phyloP scores from a whole-genome alignment of 768 basidiomycete species.

The Boletus speciosus region DNA sequence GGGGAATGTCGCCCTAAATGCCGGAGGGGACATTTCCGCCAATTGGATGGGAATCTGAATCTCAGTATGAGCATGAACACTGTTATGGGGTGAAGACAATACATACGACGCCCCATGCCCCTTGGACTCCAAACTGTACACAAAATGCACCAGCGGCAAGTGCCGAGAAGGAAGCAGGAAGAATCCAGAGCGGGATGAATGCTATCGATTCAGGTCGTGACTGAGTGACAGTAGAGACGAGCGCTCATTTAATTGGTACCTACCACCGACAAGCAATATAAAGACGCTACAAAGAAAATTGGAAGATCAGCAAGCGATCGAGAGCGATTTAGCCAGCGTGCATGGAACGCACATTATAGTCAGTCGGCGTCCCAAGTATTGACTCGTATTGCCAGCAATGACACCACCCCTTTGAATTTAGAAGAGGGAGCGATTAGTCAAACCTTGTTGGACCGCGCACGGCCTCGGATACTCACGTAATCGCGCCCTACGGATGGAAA shows the following conservation, averaged over 20 bases:
- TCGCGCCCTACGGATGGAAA: constrained; percentile 36
- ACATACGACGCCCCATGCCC: constrained; percentile 84
- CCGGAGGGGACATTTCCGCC: constrained; percentile 82
- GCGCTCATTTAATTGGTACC: background rate
- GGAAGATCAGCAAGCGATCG: background rate
- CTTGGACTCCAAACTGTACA: constrained; percentile 85
- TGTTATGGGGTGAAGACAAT: background rate
- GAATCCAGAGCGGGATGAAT: constrained; percentile 80
- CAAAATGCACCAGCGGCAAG: constrained; percentile 85
- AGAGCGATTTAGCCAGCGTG: background rate
- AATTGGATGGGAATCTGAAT: constrained; percentile 68
- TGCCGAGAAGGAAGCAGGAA: constrained; percentile 63
- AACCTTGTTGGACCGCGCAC: constrained; percentile 7
- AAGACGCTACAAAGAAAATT: constrained; percentile 14
- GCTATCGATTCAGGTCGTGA: constrained; percentile 16
- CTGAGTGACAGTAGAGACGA: background rate
- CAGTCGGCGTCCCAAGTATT: constrained; percentile 79
- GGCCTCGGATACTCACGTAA: constrained; percentile 32
- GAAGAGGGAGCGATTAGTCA: background rate
- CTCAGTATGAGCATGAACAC: background rate
- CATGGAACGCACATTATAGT: constrained; percentile 52
- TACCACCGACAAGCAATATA: constrained; percentile 27
- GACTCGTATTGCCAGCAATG: constrained; percentile 68
- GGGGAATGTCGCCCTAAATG: constrained; percentile 85
- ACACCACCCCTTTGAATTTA: constrained; percentile 51